Evolutionary conservation across 148 eudicot species (phyloP), one percentile per base, ranked within the genome.

Genomic region (Beta vulgaris): DNA sequence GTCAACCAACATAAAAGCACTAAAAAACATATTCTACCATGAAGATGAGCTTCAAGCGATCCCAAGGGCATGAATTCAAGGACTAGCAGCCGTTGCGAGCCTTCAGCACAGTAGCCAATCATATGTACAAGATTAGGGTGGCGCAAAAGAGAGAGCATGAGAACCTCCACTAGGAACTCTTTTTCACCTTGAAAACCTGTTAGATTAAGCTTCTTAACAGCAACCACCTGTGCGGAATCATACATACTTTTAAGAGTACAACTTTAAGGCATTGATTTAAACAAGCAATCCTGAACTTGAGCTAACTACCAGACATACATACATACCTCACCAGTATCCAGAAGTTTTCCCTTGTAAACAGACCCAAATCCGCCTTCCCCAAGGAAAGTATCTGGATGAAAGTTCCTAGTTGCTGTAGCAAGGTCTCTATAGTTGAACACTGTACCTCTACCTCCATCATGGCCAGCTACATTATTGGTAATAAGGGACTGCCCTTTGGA

Each of bases 61-160:
- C 83, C 79, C 49, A 76, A 64, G 70, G 83, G 83, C 83, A 80
- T 80, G 28, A 32, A 76, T 44, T 80, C 83, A 15, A 80, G 83
- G 68, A 80, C 83, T 26, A 80, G 76, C 25, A 80, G 83, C 65
- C 83, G 79, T 21, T 80, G 88, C 40, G 79, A 78, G 62, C 91
- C 94, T 77, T 88, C 91, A 63, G 88, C 82, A 68, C 94, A 90
- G 37, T 86, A 88, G 55, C 94, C 94, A 48, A 88, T 80, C 77
- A 90, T 58, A 73, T 82, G 77, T 59, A 90, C 89, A 26, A 90
- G 90, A 72, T 90, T 90, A 42, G 88, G 85, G 80, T 90, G 95
- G 34, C 84, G 79, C 31, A 86, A 40, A 75, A 85, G 88, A 72
- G 90, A 84, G 23, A 88, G 87, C 90, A 88, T 90, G 73, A 84